Conservation (phyloP, 208 protist genomes). For the Leptomonas seymouri region DNA sequence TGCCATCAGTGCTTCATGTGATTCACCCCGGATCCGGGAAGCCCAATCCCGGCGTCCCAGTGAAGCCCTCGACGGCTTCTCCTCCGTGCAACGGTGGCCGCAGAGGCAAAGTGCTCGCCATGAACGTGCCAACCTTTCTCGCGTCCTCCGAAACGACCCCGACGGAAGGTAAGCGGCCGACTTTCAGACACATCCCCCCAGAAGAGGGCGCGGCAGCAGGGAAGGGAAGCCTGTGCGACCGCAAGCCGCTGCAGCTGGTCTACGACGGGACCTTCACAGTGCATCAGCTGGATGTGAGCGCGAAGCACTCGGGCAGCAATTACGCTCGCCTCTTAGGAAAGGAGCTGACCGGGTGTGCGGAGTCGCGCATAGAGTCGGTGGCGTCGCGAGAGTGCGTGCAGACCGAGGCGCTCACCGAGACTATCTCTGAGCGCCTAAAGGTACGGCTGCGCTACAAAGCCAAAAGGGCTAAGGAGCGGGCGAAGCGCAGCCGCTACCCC, state of each 20-base stretch:
- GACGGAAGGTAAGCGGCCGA: not conserved
- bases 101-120: not conserved
- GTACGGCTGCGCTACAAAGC: constrained; percentile 50
- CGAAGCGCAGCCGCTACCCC: constrained; percentile 57
- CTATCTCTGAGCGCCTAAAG: constrained; percentile 63
- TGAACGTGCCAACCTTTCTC: constrained; percentile 13
- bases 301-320: constrained; percentile 68
- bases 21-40: constrained; percentile 22
- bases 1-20: constrained; percentile 47
- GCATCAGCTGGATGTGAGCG: constrained; percentile 55
- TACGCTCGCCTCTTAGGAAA: constrained; percentile 66
- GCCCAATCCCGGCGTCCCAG: not conserved
- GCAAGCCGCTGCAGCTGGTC: constrained; percentile 29
- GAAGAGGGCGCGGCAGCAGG: not conserved
- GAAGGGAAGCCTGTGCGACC: not conserved
- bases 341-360: constrained; percentile 63
- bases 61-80: too few relatives aligned
- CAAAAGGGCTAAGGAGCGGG: constrained; percentile 55
- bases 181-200: constrained; percentile 6
- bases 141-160: not conserved
- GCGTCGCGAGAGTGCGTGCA: constrained; percentile 86
- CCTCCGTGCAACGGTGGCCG: not conserved
- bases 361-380: constrained; percentile 56
- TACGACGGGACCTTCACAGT: constrained; percentile 81
- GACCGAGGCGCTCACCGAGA: constrained; percentile 72